Evolutionary conservation across 1,284 basidiomycete species (phyloP), one percentile per base, ranked within the genome.

Genomic region (Ganoderma meredithae): DNA sequence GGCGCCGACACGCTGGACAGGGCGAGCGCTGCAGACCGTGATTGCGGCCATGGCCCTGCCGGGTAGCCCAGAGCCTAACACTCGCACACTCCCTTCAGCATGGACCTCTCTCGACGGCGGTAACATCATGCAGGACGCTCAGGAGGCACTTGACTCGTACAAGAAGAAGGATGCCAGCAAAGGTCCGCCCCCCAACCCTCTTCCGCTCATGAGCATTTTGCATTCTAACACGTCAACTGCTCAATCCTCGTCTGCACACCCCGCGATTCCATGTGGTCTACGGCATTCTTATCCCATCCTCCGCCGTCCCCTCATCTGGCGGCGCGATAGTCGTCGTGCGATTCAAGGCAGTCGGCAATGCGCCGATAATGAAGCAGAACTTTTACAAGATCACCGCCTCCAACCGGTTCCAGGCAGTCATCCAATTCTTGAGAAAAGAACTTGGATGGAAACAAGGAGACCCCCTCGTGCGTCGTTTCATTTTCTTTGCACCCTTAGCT

Each of bases 361-460:
- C 97, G 0, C 97, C 97, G 0, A 97, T 99, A 76, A 98, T 99
- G 96, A 97, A 94, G 83, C 94, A 97, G 83, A 98, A 98, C 82
- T 94, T 97, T 78, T 98, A 96, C 88, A 97, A 97, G 84, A 97
- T 99, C 74, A 97, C 96, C 0, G 94, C 96, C 5, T 93, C 93
- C 60, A 97, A 98, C 80, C 87, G 93, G 64, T 99, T 99, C 77
- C 96, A 98, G 78, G 94, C 96, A 1, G 97, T 99, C 65, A 97
- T 98, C 61, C 92, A 95, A 74, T 99, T 99, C 78, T 78, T 99
- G 79, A 83, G 97, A 66, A 96, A 92, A 76, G 96, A 99, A 79
- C 81, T 99, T 58, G 93, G 92, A 10, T 95, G 94, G 90, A 97
- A 96, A 79, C 83, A 90, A 10, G 88, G 90, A 0, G 97, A 98